phyloP scores from a whole-genome alignment of 2,329 filamentous ascomycete genomes.

The Penicillium carneum region DNA sequence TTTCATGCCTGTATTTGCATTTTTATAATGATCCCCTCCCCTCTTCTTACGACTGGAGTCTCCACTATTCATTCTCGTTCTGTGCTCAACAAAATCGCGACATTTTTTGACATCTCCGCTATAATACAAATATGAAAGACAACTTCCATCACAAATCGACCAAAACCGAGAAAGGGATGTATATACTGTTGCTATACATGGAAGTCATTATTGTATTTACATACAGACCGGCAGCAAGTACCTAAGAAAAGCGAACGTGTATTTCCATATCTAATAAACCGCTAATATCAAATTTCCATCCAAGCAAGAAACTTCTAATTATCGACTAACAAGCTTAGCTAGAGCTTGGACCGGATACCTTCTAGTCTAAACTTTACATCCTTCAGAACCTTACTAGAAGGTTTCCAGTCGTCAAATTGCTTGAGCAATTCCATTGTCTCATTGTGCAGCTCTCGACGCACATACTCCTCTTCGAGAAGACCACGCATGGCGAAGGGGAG shows the following conservation, averaged over 20 bases:
- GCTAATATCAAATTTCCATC: not conserved
- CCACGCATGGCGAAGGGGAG: slow-evolving; percentile 96
- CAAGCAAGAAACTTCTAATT: slow-evolving; percentile 15
- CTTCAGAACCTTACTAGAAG: slow-evolving; percentile 85
- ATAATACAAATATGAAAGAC: not conserved
- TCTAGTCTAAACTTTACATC: slow-evolving; percentile 95
- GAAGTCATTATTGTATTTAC: not conserved
- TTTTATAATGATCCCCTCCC: slow-evolving; percentile 1
- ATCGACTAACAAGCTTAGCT: slow-evolving; percentile 40
- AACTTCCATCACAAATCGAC: not conserved
- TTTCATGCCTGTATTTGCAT: not conserved
- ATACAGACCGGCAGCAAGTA: not conserved
- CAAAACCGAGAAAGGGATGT: not conserved
- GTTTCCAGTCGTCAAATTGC: slow-evolving; percentile 94
- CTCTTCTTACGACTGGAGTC: not conserved
- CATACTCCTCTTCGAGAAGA: slow-evolving; percentile 86
- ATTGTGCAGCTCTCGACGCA: slow-evolving; percentile 76
- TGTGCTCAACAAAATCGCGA: not conserved
- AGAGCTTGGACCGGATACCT: slow-evolving; percentile 84
- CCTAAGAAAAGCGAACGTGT: not conserved
- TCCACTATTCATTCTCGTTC: slow-evolving; percentile 11
- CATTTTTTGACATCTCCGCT: not conserved
- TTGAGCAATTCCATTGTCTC: slow-evolving; percentile 82
- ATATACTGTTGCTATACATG: not conserved
- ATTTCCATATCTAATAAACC: slow-evolving; percentile 4